These are phyloP conservation scores for Pleurostoma richardsiae DNA, from an alignment of 2,329 filamentous ascomycete species.

Conservation along the genomic window DNA sequence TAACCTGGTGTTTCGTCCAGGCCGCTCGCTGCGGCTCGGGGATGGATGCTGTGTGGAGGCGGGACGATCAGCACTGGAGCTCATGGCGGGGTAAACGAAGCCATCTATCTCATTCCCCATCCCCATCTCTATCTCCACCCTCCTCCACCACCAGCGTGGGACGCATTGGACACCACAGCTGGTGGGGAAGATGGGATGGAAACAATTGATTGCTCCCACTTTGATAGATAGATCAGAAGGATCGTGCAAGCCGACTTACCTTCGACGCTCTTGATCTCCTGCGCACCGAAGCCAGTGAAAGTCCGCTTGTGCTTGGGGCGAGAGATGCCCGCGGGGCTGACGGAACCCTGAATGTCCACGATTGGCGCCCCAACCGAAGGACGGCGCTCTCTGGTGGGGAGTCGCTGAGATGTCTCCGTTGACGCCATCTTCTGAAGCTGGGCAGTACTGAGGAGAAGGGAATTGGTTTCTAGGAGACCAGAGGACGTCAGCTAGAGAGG, in stretches of 20 bases:
- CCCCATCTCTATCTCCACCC: too few species aligned
- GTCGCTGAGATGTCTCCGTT: constrained; percentile 24
- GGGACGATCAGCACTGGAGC: constrained; percentile 6
- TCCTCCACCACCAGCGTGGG: too few species aligned
- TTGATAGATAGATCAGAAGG: too few species aligned
- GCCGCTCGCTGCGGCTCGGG: constrained; percentile 83
- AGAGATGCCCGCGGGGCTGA: constrained; percentile 78
- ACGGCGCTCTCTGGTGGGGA: constrained; percentile 66
- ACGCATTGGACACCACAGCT: too few species aligned
- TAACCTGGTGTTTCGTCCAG: constrained; percentile 60
- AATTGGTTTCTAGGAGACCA: background rate
- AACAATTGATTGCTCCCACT: too few species aligned
- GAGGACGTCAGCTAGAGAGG: background rate
- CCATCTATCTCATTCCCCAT: too few species aligned
- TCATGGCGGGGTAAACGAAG: background rate
- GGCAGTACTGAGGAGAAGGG: background rate
- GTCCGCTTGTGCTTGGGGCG: constrained; percentile 96
- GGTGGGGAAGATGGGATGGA: too few species aligned
- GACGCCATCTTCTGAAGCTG: constrained; percentile 4
- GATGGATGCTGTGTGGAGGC: constrained; percentile 55
- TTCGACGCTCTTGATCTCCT: constrained; percentile 91
- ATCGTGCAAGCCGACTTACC: constrained; percentile 41
- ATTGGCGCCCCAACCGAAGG: constrained; percentile 80
- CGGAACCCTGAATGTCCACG: constrained; percentile 77
- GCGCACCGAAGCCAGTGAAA: constrained; percentile 85